Conservation (phyloP, 2,329 filamentous ascomycete species). For the Pseudodiploospora longispora region DNA sequence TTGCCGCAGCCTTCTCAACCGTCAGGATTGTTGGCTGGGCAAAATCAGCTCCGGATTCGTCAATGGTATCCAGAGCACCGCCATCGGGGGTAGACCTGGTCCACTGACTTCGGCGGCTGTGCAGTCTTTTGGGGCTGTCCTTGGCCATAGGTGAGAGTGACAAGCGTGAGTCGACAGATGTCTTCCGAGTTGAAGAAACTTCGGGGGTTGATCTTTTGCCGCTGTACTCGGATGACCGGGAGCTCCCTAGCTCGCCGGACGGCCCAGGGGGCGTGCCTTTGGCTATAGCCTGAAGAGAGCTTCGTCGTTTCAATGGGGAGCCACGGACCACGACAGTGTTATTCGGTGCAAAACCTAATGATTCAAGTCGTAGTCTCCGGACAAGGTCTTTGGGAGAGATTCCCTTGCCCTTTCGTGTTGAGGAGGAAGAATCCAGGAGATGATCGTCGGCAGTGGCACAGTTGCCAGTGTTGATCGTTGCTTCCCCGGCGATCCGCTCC, state of each 20-base stretch:
- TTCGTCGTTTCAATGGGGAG: slow-evolving; percentile 12
- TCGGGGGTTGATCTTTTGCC: slow-evolving; percentile 15
- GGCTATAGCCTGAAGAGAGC: slow-evolving; percentile 18
- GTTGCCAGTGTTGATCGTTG: slow-evolving; percentile 9
- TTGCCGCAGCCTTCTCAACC: slow-evolving; percentile 68
- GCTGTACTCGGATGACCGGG: slow-evolving; percentile 19
- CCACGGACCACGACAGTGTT: slow-evolving; percentile 21
- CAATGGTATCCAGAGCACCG: slow-evolving; percentile 25
- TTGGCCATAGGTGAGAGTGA: slow-evolving; percentile 14
- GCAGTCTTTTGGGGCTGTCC: slow-evolving; percentile 15
- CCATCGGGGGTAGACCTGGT: slow-evolving; percentile 29
- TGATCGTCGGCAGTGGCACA: not conserved
- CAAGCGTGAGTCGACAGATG: slow-evolving; percentile 24
- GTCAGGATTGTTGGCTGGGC: slow-evolving; percentile 40
- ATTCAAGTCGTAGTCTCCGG: slow-evolving; percentile 18
- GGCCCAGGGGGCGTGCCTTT: slow-evolving; percentile 10
- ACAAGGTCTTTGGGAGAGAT: slow-evolving; percentile 17
- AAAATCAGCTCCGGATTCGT: slow-evolving; percentile 19
- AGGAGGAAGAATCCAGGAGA: not conserved
- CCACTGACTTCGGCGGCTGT: slow-evolving; percentile 24
- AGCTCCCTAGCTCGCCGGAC: slow-evolving; percentile 15
- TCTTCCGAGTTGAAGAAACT: slow-evolving; percentile 23
- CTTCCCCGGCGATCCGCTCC: slow-evolving; percentile 8
- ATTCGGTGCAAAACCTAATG: slow-evolving; percentile 17
- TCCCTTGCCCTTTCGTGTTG: slow-evolving; percentile 11